phyloP scores from a whole-genome alignment of 2,329 filamentous ascomycete species.

The Capronia epimyces region DNA sequence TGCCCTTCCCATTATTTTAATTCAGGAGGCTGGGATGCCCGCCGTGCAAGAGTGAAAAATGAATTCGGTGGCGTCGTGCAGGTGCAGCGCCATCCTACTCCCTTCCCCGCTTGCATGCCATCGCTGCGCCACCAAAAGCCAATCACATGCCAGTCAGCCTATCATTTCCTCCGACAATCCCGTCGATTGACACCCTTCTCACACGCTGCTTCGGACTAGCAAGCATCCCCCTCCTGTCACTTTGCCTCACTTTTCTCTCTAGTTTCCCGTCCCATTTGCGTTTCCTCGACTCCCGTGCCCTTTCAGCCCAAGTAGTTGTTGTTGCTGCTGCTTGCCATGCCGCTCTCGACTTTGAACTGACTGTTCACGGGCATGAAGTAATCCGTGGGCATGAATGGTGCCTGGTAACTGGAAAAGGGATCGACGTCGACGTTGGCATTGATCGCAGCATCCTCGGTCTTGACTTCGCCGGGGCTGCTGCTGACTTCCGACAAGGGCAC shows the following conservation, averaged over 20 bases:
- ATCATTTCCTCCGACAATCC: background rate
- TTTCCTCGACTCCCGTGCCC: background rate
- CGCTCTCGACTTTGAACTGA: slow-evolving; percentile 6
- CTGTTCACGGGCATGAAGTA: slow-evolving; percentile 10
- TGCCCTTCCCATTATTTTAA: no score
- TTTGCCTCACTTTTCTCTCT: background rate
- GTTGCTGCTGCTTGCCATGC: slow-evolving; percentile 6
- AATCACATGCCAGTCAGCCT: background rate
- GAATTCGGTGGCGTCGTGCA: background rate
- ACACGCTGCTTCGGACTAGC: background rate
- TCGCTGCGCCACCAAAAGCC: slow-evolving; percentile 4
- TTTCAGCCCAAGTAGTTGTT: slow-evolving; percentile 11
- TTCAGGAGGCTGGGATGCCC: slow-evolving; percentile 15
- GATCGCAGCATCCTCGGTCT: slow-evolving; percentile 10
- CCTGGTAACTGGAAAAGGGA: slow-evolving; percentile 4
- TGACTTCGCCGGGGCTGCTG: slow-evolving; percentile 10
- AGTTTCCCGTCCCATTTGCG: background rate
- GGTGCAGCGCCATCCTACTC: no score
- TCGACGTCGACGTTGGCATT: slow-evolving; percentile 1
- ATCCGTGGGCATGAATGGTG: slow-evolving; percentile 2
- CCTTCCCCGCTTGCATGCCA: background rate
- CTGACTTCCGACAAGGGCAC: slow-evolving; percentile 13
- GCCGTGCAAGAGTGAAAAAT: background rate
- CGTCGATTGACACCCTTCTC: background rate
- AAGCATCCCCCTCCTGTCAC: background rate